Evolutionary conservation across 768 basidiomycete species (phyloP).

Genomic region (Tephrocybe sp.): DNA sequence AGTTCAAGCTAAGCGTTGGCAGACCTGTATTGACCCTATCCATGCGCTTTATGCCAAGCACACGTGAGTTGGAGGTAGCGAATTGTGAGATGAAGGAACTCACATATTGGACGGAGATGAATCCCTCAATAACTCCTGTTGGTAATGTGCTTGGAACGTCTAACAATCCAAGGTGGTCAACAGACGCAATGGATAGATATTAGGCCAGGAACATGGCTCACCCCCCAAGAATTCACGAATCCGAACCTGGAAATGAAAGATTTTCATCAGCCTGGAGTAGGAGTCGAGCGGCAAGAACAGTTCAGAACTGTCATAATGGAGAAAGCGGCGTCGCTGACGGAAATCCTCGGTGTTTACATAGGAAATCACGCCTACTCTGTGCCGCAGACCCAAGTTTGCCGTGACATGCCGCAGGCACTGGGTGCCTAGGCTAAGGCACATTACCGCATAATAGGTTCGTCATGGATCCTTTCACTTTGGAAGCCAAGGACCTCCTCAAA

Average conservation of each 20-base stretch:
- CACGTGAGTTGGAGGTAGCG: neutral
- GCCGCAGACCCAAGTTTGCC: conserved; percentile 1
- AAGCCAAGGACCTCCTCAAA: no score
- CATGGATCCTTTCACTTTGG: no score
- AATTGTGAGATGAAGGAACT: conserved; percentile 16
- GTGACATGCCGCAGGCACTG: neutral
- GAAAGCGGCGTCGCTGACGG: neutral
- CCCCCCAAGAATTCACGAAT: conserved; percentile 74
- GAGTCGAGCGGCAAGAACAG: no score
- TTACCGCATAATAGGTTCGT: no score
- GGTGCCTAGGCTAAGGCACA: conserved; percentile 4
- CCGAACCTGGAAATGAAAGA: conserved; percentile 46
- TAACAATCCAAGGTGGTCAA: conserved; percentile 22
- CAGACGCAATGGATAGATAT: neutral
- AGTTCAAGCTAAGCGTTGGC: neutral
- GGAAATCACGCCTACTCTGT: neutral
- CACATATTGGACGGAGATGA: conserved; percentile 66
- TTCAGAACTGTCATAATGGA: no score
- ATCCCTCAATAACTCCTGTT: conserved; percentile 45
- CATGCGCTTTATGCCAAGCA: conserved; percentile 50
- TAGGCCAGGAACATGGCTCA: conserved; percentile 28
- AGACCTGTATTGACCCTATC: conserved; percentile 76
- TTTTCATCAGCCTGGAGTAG: no score
- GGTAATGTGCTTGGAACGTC: conserved; percentile 76
- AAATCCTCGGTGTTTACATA: no score